These are phyloP conservation scores for Rubroshorea leprosula DNA, from an alignment of 345 rosid species.

Conservation along the genomic window DNA sequence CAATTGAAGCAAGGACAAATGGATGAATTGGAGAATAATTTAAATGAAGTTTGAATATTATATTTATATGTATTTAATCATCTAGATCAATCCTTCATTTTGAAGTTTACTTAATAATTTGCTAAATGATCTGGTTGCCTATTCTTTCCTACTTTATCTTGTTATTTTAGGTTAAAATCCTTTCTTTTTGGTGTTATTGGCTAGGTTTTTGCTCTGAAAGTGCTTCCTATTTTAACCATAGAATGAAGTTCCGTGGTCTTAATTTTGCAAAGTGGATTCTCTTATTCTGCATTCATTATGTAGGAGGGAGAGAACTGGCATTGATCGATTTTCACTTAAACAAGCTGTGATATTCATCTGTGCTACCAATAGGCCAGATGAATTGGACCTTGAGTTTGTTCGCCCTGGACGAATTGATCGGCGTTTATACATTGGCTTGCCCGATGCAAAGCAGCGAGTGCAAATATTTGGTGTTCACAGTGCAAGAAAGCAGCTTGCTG, in stretches of 20 bases:
- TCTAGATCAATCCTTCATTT: neutral
- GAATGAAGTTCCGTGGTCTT: too few species aligned
- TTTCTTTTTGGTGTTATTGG: neutral
- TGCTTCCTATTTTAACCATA: too few species aligned
- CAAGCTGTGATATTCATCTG: conserved; percentile 99
- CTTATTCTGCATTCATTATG: conserved; percentile 10
- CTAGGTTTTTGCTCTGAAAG: too few species aligned
- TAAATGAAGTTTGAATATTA: neutral
- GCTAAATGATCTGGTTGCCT: neutral
- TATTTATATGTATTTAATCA: neutral
- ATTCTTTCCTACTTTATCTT: neutral
- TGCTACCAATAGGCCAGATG: conserved; percentile 98
- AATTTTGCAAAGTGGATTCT: conserved; percentile 12
- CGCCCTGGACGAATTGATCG: conserved; percentile 93
- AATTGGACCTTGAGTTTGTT: conserved; percentile 90
- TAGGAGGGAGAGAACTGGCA: conserved; percentile 86
- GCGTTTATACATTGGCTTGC: conserved; percentile 88
- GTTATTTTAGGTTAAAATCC: neutral
- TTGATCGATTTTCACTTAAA: conserved; percentile 80
- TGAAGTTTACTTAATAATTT: neutral
- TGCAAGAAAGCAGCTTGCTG: conserved; percentile 74
- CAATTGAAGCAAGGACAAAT: neutral
- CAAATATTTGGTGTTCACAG: conserved; percentile 90
- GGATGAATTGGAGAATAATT: neutral
- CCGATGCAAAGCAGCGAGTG: conserved; percentile 85